Conservation (phyloP, 2,329 filamentous ascomycete species). For the Dothideomycetes sp. region DNA sequence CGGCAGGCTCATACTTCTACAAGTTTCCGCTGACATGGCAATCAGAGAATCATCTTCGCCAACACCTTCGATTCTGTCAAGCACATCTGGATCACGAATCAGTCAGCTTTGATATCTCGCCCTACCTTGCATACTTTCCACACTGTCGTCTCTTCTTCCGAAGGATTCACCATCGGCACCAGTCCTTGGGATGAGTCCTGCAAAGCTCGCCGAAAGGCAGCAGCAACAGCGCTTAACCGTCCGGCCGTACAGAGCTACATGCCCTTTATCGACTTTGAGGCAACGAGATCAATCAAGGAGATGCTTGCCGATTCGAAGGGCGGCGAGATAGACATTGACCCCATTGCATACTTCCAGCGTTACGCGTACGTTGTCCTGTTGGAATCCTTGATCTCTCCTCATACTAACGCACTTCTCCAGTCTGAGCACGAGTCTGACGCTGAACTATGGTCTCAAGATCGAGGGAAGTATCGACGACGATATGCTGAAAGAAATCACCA, state of each 20-base stretch:
- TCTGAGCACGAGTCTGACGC: constrained; percentile 65
- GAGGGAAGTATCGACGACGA: constrained; percentile 58
- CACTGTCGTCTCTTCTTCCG: constrained; percentile 64
- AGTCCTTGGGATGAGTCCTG: constrained; percentile 78
- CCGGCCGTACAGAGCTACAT: constrained; percentile 70
- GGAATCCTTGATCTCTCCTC: background rate
- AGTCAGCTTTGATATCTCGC: constrained; percentile 66
- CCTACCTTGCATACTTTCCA: constrained; percentile 76
- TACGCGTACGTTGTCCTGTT: constrained; percentile 40
- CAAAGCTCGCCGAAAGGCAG: constrained; percentile 67
- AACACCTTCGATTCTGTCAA: constrained; percentile 69
- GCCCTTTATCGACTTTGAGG: constrained; percentile 73
- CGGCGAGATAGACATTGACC: constrained; percentile 58
- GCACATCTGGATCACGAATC: constrained; percentile 68
- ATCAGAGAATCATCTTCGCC: constrained; percentile 63
- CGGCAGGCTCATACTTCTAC: constrained; percentile 3
- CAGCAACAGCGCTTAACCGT: constrained; percentile 67
- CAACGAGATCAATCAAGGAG: constrained; percentile 62
- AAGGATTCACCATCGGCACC: constrained; percentile 74
- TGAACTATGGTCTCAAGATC: constrained; percentile 73
- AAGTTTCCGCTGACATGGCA: background rate
- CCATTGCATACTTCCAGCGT: constrained; percentile 62
- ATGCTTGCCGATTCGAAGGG: constrained; percentile 55
- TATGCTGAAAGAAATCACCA: constrained; percentile 62
- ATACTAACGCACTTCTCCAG: background rate